These are phyloP conservation scores for Cucurbita pepo DNA, from an alignment of 306 rosid genomes.

Conservation along the genomic window DNA sequence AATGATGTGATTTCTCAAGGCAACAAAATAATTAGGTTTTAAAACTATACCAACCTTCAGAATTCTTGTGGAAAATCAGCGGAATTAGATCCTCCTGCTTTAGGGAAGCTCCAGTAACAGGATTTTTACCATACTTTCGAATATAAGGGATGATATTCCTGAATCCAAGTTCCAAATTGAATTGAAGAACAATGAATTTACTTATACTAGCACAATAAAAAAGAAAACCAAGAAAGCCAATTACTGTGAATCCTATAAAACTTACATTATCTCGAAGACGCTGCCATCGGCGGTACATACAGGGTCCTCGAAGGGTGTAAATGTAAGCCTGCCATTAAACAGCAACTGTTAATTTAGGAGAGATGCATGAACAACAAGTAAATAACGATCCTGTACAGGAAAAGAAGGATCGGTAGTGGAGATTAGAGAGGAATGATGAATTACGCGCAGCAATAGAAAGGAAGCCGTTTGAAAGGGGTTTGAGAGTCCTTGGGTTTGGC, in stretches of 20 bases:
- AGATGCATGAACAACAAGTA: not conserved
- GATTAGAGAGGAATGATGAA: not conserved
- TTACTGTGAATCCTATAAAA: not conserved
- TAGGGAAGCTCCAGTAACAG: slow-evolving; percentile 62
- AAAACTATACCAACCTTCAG: slow-evolving; percentile 45
- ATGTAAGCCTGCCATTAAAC: slow-evolving; percentile 46
- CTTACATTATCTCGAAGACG: slow-evolving; percentile 62
- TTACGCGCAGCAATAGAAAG: slow-evolving; percentile 92
- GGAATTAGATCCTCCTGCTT: slow-evolving; percentile 71
- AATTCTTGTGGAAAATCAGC: slow-evolving; percentile 75
- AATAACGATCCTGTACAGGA: not conserved
- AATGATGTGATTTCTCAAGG: not conserved
- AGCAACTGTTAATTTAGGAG: not conserved
- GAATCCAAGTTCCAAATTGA: slow-evolving; percentile 10
- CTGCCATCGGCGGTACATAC: slow-evolving; percentile 86
- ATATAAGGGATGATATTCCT: slow-evolving; percentile 77
- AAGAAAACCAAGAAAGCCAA: not conserved
- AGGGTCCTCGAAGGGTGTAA: slow-evolving; percentile 73
- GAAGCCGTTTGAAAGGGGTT: slow-evolving; percentile 81
- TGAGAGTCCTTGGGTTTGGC: slow-evolving; percentile 61
- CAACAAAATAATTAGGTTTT: not conserved
- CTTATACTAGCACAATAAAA: not conserved
- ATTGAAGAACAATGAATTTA: not conserved
- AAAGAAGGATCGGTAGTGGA: not conserved
- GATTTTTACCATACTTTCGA: slow-evolving; percentile 73